These are phyloP conservation scores for Oryza longistaminata DNA, from an alignment of 176 grass and related monocot species.

Conservation along the genomic window DNA sequence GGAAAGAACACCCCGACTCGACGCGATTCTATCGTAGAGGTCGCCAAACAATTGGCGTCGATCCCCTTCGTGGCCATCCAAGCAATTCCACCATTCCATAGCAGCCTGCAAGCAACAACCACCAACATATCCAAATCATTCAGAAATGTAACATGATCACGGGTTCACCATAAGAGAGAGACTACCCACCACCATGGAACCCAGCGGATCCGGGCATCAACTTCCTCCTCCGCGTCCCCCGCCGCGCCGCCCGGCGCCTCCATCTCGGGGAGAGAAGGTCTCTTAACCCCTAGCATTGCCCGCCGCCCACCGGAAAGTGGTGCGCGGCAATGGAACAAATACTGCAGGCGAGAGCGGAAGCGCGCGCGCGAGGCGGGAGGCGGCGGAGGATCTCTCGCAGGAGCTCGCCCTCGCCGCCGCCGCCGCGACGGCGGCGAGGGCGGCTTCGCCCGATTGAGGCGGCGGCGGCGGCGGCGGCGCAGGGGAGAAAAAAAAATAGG, in stretches of 20 bases:
- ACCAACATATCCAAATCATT: not conserved
- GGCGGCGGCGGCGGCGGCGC: no score
- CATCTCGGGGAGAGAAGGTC: not conserved
- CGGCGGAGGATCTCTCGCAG: no score
- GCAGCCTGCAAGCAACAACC: conserved; percentile 24
- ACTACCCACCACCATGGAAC: not conserved
- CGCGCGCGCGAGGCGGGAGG: no score
- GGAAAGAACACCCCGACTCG: not conserved
- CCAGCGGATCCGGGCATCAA: not conserved
- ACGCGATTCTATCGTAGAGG: not conserved
- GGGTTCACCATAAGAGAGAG: not conserved
- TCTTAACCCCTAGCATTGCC: not conserved
- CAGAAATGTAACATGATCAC: not conserved
- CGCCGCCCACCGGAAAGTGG: not conserved
- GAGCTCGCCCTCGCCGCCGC: no score
- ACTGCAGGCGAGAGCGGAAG: no score
- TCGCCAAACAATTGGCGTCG: not conserved
- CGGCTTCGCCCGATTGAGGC: no score
- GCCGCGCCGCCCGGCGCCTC: not conserved
- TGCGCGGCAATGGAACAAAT: no score
- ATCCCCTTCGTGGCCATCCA: not conserved
- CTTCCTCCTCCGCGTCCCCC: not conserved
- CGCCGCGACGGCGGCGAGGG: no score
- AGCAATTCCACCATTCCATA: not conserved
- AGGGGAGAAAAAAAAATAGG: no score